Evolutionary conservation across 1,139 yeast genomes (phyloP), one percentile per base, ranked within the genome.

Genomic region (Saccharomycopsis crataegensis): DNA sequence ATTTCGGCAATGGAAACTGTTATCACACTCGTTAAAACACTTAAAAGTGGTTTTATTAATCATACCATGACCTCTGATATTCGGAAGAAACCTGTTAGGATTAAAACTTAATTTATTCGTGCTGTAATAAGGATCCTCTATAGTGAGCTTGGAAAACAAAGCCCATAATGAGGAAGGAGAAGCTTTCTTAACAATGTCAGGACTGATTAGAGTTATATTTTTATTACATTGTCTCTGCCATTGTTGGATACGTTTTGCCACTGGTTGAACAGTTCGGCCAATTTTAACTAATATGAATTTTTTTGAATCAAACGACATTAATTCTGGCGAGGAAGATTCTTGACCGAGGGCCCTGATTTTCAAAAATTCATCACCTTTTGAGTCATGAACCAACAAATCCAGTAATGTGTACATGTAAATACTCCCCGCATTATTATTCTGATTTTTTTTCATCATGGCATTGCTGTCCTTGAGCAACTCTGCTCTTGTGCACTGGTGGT

Each of bases 151-250:
- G 28, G 36, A 17, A n/a, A 51, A 38, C 22, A 54, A 45, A 14
- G 22, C 16, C 11, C 16, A 12, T 5, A 51, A 22, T 3, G 41
- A 16, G 3, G 53, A 41, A 16, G 50, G 52, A 8, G 46, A 11
- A 8, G 42, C 31, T 6, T 52, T n/a, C 12, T 32, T 11, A 17
- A 54, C 33, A 33, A 48, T 14, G 4, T 22, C 34, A 34, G 56
- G 54, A 11, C 45, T 52, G 5, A 57, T 32, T 6, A 52, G 12
- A 5, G 43, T 44, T 11, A 57, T 49, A 12, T 46, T 43, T 32
- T 50, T 54, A 33, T 49, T 48, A 40, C 59, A 57, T 47, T 55
- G 54, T 12, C 43, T 47, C 17, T 28, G 22, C 59, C 59, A 57
- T 43, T 57, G 59, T n/a, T 49, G 17, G 12, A 57, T 46, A 17